A percentile compares a stretch with the other conserved stretches of the same genome.
phyloP scores from a whole-genome alignment of 2,329 filamentous ascomycete genomes.

The Cladophialophora bantiana region DNA sequence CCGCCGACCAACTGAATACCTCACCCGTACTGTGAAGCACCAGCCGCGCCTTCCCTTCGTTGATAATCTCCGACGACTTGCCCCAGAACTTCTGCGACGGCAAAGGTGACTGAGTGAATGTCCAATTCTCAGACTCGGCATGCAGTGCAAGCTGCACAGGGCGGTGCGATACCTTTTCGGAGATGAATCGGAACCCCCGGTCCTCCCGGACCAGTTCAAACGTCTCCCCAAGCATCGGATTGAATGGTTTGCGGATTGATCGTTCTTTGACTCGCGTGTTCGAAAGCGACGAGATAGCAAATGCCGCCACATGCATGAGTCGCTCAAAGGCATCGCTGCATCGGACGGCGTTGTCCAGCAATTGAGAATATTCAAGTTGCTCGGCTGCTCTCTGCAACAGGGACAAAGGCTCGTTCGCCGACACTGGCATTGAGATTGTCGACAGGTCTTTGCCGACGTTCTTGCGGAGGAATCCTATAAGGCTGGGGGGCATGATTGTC shows the following conservation, averaged over 20 bases:
- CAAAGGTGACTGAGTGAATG: slow-evolving; percentile 82
- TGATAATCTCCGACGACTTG: slow-evolving; percentile 92
- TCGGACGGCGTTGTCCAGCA: slow-evolving; percentile 76
- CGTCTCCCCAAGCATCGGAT: slow-evolving; percentile 94
- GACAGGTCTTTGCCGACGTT: slow-evolving; percentile 98
- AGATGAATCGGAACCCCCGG: slow-evolving; percentile 85
- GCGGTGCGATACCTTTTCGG: slow-evolving; percentile 92
- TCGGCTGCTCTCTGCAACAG: slow-evolving; percentile 88
- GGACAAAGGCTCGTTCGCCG: slow-evolving; percentile 90
- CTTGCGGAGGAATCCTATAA: slow-evolving; percentile 93
- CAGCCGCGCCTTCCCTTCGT: slow-evolving; percentile 83
- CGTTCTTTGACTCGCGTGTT: slow-evolving; percentile 84
- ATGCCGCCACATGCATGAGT: slow-evolving; percentile 84
- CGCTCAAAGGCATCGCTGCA: slow-evolving; percentile 69
- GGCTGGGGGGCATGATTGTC: slow-evolving; percentile 80
- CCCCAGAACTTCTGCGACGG: slow-evolving; percentile 99
- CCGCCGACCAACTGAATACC: slow-evolving; percentile 84
- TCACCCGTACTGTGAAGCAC: slow-evolving; percentile 78
- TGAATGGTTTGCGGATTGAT: slow-evolving; percentile 94
- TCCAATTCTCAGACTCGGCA: slow-evolving; percentile 86
- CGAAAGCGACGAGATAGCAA: slow-evolving; percentile 87
- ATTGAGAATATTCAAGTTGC: slow-evolving; percentile 85
- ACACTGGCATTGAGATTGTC: slow-evolving; percentile 96
- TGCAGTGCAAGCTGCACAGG: slow-evolving; percentile 93
- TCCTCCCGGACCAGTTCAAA: slow-evolving; percentile 91